Evolutionary conservation across 2,329 filamentous ascomycete species (phyloP).

Genomic region (Neofusicoccum ribis): DNA sequence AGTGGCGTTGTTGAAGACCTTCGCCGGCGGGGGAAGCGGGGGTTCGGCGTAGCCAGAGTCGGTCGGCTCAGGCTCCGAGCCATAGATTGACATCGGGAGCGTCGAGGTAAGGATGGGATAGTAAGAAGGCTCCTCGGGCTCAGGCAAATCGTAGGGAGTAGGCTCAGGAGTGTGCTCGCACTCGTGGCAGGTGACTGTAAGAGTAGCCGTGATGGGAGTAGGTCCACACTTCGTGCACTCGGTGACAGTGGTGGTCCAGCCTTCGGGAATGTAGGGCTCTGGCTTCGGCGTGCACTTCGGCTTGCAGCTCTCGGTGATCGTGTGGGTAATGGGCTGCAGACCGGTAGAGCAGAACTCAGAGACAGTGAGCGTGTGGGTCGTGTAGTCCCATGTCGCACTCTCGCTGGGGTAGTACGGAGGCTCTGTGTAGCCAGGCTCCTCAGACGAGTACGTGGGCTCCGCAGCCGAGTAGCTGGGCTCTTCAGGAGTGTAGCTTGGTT

Average conservation of each 20-base stretch:
- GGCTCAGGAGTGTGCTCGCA: background rate
- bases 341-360: conserved; percentile 8
- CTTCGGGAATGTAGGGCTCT: background rate
- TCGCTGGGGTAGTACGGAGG: background rate
- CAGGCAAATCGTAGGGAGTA: background rate
- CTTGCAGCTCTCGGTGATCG: background rate
- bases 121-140: background rate
- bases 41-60: background rate
- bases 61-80: background rate
- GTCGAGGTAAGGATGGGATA: background rate
- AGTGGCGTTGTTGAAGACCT: background rate
- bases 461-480: background rate
- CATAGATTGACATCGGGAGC: background rate
- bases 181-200: conserved; percentile 2
- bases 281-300: background rate
- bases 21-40: background rate
- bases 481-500: background rate
- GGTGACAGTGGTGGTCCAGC: background rate
- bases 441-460: background rate
- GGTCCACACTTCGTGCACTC: background rate
- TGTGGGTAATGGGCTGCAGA: background rate
- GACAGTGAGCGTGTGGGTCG: conserved; percentile 4
- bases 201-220: background rate
- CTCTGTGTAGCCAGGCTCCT: background rate
- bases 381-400: background rate